phyloP scores from a whole-genome alignment of 106 monocot species.

The Gastrodia elata region DNA sequence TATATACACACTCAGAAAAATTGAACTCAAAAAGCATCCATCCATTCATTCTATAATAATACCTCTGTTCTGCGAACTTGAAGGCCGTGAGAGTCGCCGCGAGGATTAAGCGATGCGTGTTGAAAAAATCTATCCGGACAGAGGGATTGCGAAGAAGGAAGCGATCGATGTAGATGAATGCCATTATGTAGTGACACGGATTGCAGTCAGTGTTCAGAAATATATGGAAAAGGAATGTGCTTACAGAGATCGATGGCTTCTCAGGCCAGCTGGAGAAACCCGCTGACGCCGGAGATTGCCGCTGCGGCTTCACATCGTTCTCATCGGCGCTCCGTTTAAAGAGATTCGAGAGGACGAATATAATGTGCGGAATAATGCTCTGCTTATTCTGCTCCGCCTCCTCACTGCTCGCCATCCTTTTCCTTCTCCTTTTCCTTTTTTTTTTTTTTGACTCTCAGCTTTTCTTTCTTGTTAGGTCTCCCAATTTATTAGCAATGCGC shows the following conservation, averaged over 20 bases:
- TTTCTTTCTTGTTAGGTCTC: too few relatives aligned
- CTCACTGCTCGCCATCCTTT: too few relatives aligned
- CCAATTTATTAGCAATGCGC: too few relatives aligned
- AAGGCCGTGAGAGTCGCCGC: constrained; percentile 38
- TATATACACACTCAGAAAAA: too few relatives aligned
- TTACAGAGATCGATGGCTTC: constrained; percentile 31
- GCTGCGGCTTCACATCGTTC: constrained; percentile 12
- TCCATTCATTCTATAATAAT: too few relatives aligned
- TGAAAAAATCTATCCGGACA: constrained; percentile 25
- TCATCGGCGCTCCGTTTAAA: constrained; percentile 26
- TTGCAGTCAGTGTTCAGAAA: constrained; percentile 40
- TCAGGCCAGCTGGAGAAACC: constrained; percentile 24
- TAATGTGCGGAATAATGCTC: constrained; percentile 22
- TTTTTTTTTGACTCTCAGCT: too few relatives aligned
- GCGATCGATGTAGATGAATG: constrained; percentile 46
- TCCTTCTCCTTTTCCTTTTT: too few relatives aligned
- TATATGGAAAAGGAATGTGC: constrained; percentile 34
- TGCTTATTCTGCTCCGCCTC: too few relatives aligned
- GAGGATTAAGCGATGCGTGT: constrained; percentile 48
- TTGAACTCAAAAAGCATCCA: too few relatives aligned
- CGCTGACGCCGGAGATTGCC: not conserved
- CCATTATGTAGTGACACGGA: constrained; percentile 37
- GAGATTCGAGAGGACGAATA: constrained; percentile 27
- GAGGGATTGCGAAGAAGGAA: constrained; percentile 16
- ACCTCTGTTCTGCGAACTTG: constrained; percentile 60